Conservation (phyloP, 257 asterid genomes). For the Gentiana dahurica region DNA sequence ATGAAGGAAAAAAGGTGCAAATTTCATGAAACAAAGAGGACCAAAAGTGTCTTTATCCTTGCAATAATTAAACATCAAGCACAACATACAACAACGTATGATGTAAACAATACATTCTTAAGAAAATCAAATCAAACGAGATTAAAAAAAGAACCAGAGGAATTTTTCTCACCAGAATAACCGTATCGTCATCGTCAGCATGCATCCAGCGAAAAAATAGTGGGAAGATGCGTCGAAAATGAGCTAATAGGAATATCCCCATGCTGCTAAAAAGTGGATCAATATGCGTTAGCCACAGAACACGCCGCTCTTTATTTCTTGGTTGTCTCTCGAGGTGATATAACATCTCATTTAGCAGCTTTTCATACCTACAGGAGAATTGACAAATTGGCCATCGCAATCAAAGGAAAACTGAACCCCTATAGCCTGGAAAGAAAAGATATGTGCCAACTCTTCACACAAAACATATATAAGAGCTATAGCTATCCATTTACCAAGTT, state of each 20-base stretch:
- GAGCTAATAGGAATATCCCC: slow-evolving; percentile 70
- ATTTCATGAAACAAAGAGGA: too few relatives aligned
- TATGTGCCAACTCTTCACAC: too few relatives aligned
- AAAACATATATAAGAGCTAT: background rate
- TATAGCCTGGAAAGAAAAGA: too few relatives aligned
- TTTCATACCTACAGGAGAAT: slow-evolving; percentile 55
- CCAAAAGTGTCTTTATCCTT: too few relatives aligned
- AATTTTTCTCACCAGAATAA: slow-evolving; percentile 50
- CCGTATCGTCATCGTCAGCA: slow-evolving; percentile 81
- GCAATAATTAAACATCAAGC: too few relatives aligned
- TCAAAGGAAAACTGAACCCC: too few relatives aligned
- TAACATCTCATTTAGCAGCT: slow-evolving; percentile 73
- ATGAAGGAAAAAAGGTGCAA: too few relatives aligned
- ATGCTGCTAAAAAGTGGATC: slow-evolving; percentile 60
- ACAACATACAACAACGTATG: too few relatives aligned
- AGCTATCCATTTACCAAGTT: background rate
- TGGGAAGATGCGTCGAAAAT: slow-evolving; percentile 75
- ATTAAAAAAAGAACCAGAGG: slow-evolving; percentile 4
- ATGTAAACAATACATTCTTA: too few relatives aligned
- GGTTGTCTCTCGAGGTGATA: slow-evolving; percentile 92
- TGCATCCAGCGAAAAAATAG: slow-evolving; percentile 93
- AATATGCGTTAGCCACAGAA: slow-evolving; percentile 61
- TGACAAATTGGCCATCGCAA: too few relatives aligned
- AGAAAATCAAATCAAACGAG: too few relatives aligned
- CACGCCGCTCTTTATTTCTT: slow-evolving; percentile 70